These are phyloP conservation scores for Sugiyamaella japonica DNA, from an alignment of 1,139 yeast genomes.

Conservation along the genomic window DNA sequence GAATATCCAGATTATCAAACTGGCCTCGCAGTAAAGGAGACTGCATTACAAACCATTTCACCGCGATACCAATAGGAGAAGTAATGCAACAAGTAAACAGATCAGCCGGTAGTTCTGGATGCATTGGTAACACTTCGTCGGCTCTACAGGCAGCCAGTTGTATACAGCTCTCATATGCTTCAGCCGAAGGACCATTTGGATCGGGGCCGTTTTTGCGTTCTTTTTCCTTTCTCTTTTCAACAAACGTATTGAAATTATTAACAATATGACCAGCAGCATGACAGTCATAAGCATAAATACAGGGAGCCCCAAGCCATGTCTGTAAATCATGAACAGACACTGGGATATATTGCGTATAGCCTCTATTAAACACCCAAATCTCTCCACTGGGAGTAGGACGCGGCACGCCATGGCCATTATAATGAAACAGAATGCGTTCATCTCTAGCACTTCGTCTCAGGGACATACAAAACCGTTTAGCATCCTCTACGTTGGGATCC, in stretches of 20 bases:
- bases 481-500: slow-evolving; percentile 96
- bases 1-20: slow-evolving; percentile 53
- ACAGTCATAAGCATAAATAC: slow-evolving; percentile 92
- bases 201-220: slow-evolving; percentile 54
- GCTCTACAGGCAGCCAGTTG: slow-evolving; percentile 92
- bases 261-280: slow-evolving; percentile 94
- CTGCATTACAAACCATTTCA: slow-evolving; percentile 88
- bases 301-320: slow-evolving; percentile 98
- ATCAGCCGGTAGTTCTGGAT: slow-evolving; percentile 95
- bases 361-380: slow-evolving; percentile 96
- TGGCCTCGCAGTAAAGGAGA: slow-evolving; percentile 50
- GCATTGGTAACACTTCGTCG: slow-evolving; percentile 85
- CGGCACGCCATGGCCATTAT: slow-evolving; percentile 99
- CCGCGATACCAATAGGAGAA: slow-evolving; percentile 92
- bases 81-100: slow-evolving; percentile 92
- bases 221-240: slow-evolving; percentile 85
- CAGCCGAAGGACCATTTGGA: slow-evolving; percentile 49
- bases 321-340: slow-evolving; percentile 90
- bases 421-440: slow-evolving; percentile 80
- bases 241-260: slow-evolving; percentile 83
- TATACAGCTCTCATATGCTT: slow-evolving; percentile 80
- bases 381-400: slow-evolving; percentile 98
- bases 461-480: slow-evolving; percentile 86
- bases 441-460: slow-evolving; percentile 89
- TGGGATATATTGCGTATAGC: slow-evolving; percentile 96